Evolutionary conservation across 257 asterid species (phyloP).

Genomic region (Plantago elongata): DNA sequence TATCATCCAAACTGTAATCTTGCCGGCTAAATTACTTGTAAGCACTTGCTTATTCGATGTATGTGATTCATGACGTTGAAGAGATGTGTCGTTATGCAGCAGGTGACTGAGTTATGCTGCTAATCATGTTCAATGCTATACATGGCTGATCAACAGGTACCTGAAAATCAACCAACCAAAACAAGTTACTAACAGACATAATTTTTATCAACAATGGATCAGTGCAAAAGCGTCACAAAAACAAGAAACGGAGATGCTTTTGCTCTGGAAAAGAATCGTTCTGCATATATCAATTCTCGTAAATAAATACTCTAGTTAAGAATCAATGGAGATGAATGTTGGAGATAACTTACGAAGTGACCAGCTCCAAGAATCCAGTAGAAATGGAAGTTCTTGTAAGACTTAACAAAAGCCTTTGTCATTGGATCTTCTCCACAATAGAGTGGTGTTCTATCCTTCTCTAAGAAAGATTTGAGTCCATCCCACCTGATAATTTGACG

Average conservation of each 20-base stretch:
- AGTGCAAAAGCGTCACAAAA: too few relatives aligned
- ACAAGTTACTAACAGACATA: neutral
- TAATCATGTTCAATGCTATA: conserved; percentile 37
- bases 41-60: too few relatives aligned
- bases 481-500: conserved; percentile 60
- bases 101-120: conserved; percentile 34
- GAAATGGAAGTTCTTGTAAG: conserved; percentile 66
- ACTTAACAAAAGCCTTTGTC: conserved; percentile 59
- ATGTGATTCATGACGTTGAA: too few relatives aligned
- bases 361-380: conserved; percentile 98
- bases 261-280: too few relatives aligned
- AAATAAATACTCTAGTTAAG: too few relatives aligned
- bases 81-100: neutral
- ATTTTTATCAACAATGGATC: too few relatives aligned
- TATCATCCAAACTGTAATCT: too few relatives aligned
- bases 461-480: conserved; percentile 56
- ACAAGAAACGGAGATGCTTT: too few relatives aligned
- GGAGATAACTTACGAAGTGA: conserved; percentile 63
- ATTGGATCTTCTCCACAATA: conserved; percentile 45
- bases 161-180: conserved; percentile 20
- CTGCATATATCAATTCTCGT: too few relatives aligned
- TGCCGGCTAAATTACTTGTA: too few relatives aligned
- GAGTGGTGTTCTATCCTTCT: conserved; percentile 52
- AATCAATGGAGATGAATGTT: neutral
- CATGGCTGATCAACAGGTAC: conserved; percentile 54